Base-by-base conservation (phyloP, 805 yeast species). In the Teunomyces aglyptinius region DNA sequence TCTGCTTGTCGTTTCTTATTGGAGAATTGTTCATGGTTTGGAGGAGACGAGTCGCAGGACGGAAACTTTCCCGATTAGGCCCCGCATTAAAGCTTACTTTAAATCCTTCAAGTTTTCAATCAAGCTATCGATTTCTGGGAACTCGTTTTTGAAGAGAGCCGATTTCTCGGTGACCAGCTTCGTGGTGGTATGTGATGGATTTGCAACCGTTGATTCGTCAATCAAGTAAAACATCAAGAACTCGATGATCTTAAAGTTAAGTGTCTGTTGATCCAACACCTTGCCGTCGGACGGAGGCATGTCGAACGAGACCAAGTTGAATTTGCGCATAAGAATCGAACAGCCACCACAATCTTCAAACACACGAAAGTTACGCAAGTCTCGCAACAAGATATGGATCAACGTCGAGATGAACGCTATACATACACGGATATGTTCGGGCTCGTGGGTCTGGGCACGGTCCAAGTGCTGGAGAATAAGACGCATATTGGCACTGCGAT, bases 141-240 rank as follows among this genome's bases (percentile, higher is more conserved):
- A 72, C 28, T 66, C 68, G 1, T 59, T 52, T 44, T 68, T 63
- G 50, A 72, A 70, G 35, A 67, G 56, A 12, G 57, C 57, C 2
- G 73, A 61, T 49, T 72, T 72, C 36, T 71, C 68, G 3, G 33
- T 46, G 11, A 34, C 41, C 20, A 41, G 22, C 26, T 41, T 38
- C 3, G 22, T 18, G 8, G 15, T 31, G 16, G 16, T 13, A 5
- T 6, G 45, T 13, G 19, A 41, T 19, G 18, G 20, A 24, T 20
- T 50, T 39, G 22, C 47, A 4, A 50, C 47, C 16, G 45, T 53
- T n/a, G 76, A 64, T 60, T 85, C 92, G 10, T 89, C 89, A 6
- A 80, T 72, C 46, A 86, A 63, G 56, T 86, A 85, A 58, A 85
- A 83, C 46, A 85, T 78, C 44, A 86, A 65, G 59, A 85, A 86